Evolutionary conservation across 371 early-diverging fungal genomes (phyloP).

Genomic region (Mucor lusitanicus): DNA sequence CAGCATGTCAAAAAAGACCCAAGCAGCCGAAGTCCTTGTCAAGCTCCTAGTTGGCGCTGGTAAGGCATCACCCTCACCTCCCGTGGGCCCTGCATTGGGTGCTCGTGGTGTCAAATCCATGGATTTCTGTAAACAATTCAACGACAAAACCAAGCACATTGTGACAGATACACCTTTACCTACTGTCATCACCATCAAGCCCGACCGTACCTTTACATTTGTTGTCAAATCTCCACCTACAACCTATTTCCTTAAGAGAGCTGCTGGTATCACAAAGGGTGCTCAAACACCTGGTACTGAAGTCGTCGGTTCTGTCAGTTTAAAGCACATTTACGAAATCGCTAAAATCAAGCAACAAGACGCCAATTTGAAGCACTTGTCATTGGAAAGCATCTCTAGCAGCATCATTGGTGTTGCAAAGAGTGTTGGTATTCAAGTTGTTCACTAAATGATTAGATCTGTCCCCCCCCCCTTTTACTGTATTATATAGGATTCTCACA

Average conservation of each 20-base stretch:
- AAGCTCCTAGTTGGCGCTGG: conserved; percentile 82
- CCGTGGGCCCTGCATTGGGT: conserved; percentile 97
- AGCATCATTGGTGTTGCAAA: conserved; percentile 81
- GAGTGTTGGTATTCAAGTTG: conserved; percentile 87
- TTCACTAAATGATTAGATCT: conserved; percentile 46
- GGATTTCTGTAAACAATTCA: conserved; percentile 98
- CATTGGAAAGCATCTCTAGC: conserved; percentile 73
- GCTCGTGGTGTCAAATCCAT: conserved; percentile 97
- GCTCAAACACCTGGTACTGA: conserved; percentile 78
- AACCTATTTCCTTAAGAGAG: conserved; percentile 85
- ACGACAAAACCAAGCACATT: conserved; percentile 91
- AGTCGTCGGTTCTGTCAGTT: conserved; percentile 74
- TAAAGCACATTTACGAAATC: conserved; percentile 96
- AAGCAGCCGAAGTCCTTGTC: conserved; percentile 57
- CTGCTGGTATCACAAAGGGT: conserved; percentile 91
- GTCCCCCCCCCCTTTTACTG: background rate
- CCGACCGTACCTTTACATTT: conserved; percentile 92
- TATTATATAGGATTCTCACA: background rate
- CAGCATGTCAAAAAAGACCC: conserved; percentile 52
- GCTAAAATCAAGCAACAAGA: conserved; percentile 90
- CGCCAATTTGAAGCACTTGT: conserved; percentile 72
- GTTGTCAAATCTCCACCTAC: conserved; percentile 89
- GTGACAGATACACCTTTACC: conserved; percentile 86
- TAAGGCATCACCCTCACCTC: conserved; percentile 94
- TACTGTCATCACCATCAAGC: conserved; percentile 82